Base-by-base conservation (phyloP, 345 rosid genomes). In the Melaleuca alternifolia region DNA sequence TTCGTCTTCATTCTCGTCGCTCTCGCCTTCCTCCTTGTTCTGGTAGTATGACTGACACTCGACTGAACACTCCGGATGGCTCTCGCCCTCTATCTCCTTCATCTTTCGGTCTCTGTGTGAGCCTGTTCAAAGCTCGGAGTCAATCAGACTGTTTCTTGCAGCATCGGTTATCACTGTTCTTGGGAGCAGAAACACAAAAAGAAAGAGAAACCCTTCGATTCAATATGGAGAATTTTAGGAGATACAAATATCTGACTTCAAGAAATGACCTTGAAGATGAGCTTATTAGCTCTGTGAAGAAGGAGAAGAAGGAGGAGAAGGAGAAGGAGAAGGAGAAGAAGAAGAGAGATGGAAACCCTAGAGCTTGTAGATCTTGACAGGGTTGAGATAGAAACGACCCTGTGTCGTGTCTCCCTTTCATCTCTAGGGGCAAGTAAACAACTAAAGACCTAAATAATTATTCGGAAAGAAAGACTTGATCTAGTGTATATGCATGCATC, bases 1-100 rank as follows among this genome's bases (percentile, higher is more conserved):
- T 83, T 84, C 92, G 10, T 65, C 89, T 54, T 89, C 85, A 84
- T 87, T 86, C 82, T 81, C 85, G 13, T 50, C 28, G 84, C 85
- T 87, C 87, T 89, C 50, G 84, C 76, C 86, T 65, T 88, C 48
- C n/a, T 87, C 87, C 84, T 90, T 71, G 88, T 91, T 50, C 54
- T 56, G 75, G 50, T 84, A 71, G 79, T 46, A 71, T 18, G 79
- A 71, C 48, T 9, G 79, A 71, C 79, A 71, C 48, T 33, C 48
- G 46, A 33, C 46, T 24, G 48, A 71, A 71, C 79, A 71, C 79
- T 71, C 79, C 79, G 46, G 16, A 33, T 23, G 77, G 77, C 77
- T 65, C 24, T 65, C 77, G 33, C 13, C 48, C 79, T 71, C 79
- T 10, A 33, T 71, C 48, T 71, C 79, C 79, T 71, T 33, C 79